Evolutionary conservation across 116 monocot species (phyloP).

Genomic region (Trichopus zeylanicus): DNA sequence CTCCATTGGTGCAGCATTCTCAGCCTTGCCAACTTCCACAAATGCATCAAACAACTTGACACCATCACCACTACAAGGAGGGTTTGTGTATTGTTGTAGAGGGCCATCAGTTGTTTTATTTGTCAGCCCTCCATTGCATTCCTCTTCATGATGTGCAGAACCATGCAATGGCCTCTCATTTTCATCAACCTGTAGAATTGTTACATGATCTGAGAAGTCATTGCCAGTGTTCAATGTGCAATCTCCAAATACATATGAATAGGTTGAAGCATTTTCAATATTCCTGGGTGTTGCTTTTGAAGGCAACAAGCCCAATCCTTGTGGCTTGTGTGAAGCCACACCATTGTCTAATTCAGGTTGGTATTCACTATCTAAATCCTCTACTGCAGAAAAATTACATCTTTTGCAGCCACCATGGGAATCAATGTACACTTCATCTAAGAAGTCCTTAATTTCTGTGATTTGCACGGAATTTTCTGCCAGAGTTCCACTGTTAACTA

Average conservation of each 20-base stretch:
- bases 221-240: background rate
- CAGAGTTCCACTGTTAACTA: background rate
- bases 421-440: background rate
- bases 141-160: background rate
- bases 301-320: background rate
- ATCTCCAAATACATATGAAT: too few relatives aligned
- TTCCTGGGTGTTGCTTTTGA: background rate
- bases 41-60: too few relatives aligned
- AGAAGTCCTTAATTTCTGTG: background rate
- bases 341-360: background rate
- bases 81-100: background rate
- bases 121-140: background rate
- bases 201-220: background rate
- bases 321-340: background rate
- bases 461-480: background rate
- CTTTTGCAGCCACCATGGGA: background rate
- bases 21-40: background rate
- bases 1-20: background rate
- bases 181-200: background rate
- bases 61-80: background rate
- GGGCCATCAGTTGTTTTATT: background rate
- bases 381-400: constrained; percentile 4
- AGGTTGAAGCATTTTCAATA: background rate
- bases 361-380: background rate
- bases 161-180: background rate